Base-by-base conservation (phyloP, 176 grass and related monocot species). In the Raddia guianensis region DNA sequence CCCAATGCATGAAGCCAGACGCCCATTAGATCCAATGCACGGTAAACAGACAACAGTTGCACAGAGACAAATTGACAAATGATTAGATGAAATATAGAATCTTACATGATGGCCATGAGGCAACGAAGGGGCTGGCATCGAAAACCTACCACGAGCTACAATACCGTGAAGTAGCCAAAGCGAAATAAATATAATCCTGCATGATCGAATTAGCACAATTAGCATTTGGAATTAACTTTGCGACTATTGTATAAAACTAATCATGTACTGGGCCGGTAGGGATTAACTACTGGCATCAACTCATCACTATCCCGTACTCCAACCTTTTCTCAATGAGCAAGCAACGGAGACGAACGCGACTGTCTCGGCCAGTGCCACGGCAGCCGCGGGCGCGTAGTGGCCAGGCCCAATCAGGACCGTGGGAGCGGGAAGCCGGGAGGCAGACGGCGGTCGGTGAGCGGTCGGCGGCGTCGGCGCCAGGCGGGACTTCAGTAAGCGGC, bases 111-210 rank as follows among this genome's bases (percentile, higher is more conserved):
- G 27, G 27, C 27, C 27, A 27, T 27, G 27, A 27, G 27, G 27
- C 27, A 27, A 27, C 27, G 27, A 27, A 27, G 27, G 27, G 27
- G 27, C 27, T 27, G 27, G 27, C 27, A 27, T 27, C 27, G 27
- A 27, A 27, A 27, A 27, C 27, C 27, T 27, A 0, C 27, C 27
- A 27, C 27, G 27, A 27, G 27, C 27, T 27, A 27, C 27, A 27
- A 27, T 27, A 8, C 75, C 82, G 90, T 99, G 92, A 73, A 99
- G 95, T 76, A 99, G 88, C 96, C 96, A 99, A 32, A 99, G 90
- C 2, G 96, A 92, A 44, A 82, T 56, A 73, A 99, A 99, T 76
- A 95, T 91, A 80, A 93, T 76, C 96, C 96, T 99, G 70, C 63
- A 68, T n/a, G 8, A 42, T 19, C 9, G 2, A 71, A 78, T 15